Conservation (phyloP, 2,329 filamentous ascomycete species). For the Penicillium sp. region DNA sequence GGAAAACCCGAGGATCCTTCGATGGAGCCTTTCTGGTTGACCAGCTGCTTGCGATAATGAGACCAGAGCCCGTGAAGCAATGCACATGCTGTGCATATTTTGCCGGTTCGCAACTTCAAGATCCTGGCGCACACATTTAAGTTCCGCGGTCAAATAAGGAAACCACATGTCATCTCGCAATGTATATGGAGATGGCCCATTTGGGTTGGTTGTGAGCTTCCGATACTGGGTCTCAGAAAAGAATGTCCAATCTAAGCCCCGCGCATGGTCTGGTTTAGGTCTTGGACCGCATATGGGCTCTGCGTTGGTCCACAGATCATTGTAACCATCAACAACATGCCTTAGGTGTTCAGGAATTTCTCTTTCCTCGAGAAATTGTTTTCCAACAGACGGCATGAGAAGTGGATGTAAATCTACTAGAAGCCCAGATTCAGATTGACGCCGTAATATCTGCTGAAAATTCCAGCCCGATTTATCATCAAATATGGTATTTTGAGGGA, state of each 20-base stretch:
- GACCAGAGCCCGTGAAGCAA: background rate
- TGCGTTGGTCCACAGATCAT: slow-evolving; percentile 10
- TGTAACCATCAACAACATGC: slow-evolving; percentile 7
- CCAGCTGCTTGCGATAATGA: background rate
- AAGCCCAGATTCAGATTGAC: background rate
- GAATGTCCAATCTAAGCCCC: background rate
- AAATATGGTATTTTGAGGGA: too few species aligned
- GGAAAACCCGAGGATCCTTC: slow-evolving; percentile 20
- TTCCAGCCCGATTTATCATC: too few species aligned
- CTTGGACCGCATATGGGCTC: slow-evolving; percentile 4
- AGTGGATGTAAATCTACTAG: background rate
- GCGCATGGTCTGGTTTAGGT: slow-evolving; percentile 8
- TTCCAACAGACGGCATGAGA: background rate
- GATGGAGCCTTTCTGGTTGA: slow-evolving; percentile 17
- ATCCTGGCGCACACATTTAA: background rate
- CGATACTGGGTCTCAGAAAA: slow-evolving; percentile 3
- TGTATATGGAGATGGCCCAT: background rate
- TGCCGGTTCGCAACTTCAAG: background rate
- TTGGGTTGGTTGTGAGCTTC: background rate
- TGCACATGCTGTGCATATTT: slow-evolving; percentile 3
- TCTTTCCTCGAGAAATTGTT: background rate
- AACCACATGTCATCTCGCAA: background rate
- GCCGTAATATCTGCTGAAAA: background rate
- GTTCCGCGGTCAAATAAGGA: background rate
- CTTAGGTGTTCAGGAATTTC: background rate